Evolutionary conservation across 352 stramenopile species (phyloP).

Genomic region (Phytophthora sp.): DNA sequence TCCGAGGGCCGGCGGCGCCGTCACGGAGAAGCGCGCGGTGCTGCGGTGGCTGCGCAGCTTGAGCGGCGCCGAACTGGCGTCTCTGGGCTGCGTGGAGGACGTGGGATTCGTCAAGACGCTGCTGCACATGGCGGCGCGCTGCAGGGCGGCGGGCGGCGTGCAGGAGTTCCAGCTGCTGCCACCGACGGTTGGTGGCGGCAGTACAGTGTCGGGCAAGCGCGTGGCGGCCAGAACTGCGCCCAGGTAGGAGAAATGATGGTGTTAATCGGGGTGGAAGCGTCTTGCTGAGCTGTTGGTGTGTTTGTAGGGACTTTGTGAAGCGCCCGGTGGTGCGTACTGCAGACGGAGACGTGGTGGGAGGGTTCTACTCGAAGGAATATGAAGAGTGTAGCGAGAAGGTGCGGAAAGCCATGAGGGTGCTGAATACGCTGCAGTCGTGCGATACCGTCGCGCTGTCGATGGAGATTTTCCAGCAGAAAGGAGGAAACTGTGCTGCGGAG

Average conservation of each 20-base stretch:
- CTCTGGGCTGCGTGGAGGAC: constrained; percentile 69
- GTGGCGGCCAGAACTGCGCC: constrained; percentile 5
- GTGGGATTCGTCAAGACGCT: constrained; percentile 81
- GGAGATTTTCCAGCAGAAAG: constrained; percentile 35
- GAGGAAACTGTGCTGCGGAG: background rate
- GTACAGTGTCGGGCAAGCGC: constrained; percentile 10
- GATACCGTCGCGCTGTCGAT: constrained; percentile 67
- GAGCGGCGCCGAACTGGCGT: constrained; percentile 51
- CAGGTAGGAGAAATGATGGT: constrained; percentile 17
- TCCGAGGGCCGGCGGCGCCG: constrained; percentile 12
- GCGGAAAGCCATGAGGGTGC: constrained; percentile 42
- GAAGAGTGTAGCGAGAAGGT: constrained; percentile 44
- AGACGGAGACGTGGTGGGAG: constrained; percentile 59
- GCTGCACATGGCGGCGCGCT: constrained; percentile 62
- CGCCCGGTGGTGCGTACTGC: constrained; percentile 47
- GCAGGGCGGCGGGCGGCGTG: constrained; percentile 18
- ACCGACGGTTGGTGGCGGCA: background rate
- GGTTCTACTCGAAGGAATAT: constrained; percentile 60
- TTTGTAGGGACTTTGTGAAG: constrained; percentile 62
- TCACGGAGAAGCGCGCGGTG: constrained; percentile 40
- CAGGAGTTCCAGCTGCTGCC: constrained; percentile 68
- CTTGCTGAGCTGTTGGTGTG: constrained; percentile 3
- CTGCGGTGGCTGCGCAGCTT: constrained; percentile 60
- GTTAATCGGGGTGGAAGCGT: background rate
- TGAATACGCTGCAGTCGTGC: constrained; percentile 76